Percentiles rank a stretch among this genome's conserved stretches.
Evolutionary conservation across 345 rosid species (phyloP).

Genomic region (Cardamine occulta): DNA sequence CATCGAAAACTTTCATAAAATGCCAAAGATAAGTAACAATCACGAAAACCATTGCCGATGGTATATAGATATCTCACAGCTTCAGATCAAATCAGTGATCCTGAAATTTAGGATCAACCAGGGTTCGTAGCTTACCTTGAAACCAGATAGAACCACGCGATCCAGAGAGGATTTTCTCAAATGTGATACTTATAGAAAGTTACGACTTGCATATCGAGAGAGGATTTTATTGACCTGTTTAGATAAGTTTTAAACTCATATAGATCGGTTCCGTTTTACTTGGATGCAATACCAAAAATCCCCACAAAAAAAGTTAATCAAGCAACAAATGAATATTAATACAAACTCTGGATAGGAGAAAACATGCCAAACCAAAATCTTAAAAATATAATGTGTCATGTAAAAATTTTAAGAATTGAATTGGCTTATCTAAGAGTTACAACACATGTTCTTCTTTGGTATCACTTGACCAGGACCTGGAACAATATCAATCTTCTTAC

Average conservation of each 20-base stretch:
- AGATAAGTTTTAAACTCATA: neutral
- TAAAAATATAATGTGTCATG: neutral
- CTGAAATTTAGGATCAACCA: neutral
- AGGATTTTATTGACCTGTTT: neutral
- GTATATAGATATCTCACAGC: neutral
- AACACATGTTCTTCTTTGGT: constrained; percentile 64
- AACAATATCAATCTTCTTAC: constrained; percentile 66
- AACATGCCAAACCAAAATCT: constrained; percentile 19
- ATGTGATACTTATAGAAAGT: too few species aligned
- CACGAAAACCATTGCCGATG: neutral
- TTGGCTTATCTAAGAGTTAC: constrained; percentile 48
- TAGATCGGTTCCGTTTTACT: neutral
- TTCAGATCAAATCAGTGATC: constrained; percentile 24
- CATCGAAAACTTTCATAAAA: neutral
- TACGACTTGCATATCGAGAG: too few species aligned
- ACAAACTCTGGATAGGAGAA: neutral
- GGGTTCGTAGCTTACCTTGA: constrained; percentile 5
- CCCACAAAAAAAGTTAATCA: constrained; percentile 4
- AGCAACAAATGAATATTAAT: constrained; percentile 19
- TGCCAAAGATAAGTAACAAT: too few species aligned
- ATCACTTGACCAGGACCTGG: constrained; percentile 79
- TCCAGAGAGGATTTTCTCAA: too few species aligned
- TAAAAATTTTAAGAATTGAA: constrained; percentile 5
- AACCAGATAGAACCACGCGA: constrained; percentile 8
- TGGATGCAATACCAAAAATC: neutral